Conservation (phyloP, 1,284 basidiomycete genomes). For the Ustilago vetiveriae region DNA sequence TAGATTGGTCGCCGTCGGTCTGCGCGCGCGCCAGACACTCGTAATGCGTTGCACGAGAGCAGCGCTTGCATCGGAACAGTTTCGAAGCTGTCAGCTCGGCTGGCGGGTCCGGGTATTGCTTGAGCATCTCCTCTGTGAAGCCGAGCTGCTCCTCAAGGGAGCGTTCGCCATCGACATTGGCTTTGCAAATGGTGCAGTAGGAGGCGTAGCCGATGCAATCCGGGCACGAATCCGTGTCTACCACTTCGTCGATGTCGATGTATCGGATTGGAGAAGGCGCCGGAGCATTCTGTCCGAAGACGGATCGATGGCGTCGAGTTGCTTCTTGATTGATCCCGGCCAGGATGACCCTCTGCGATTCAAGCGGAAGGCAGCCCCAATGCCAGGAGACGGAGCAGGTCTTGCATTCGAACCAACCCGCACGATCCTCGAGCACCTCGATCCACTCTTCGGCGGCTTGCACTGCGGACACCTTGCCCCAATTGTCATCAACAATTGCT, state of each 20-base stretch:
- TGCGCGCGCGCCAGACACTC: constrained; percentile 27
- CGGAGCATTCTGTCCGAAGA: constrained; percentile 18
- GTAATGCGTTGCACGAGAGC: constrained; percentile 49
- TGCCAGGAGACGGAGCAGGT: constrained; percentile 48
- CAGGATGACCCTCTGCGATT: constrained; percentile 31
- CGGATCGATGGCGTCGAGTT: constrained; percentile 13
- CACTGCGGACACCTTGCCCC: constrained; percentile 19
- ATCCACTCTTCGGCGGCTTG: constrained; percentile 37
- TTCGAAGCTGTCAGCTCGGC: constrained; percentile 11
- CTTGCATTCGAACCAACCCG: constrained; percentile 52
- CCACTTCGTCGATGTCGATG: constrained; percentile 34
- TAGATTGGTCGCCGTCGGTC: constrained; percentile 8
- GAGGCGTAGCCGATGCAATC: constrained; percentile 35
- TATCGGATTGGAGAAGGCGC: constrained; percentile 14
- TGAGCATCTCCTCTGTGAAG: constrained; percentile 18
- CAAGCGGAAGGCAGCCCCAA: constrained; percentile 45
- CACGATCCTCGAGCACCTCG: constrained; percentile 40
- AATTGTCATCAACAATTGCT: constrained; percentile 25
- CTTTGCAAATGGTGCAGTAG: constrained; percentile 45
- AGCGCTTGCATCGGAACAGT: constrained; percentile 54
- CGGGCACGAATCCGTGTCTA: constrained; percentile 35
- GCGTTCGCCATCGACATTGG: constrained; percentile 22
- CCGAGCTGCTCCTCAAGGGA: constrained; percentile 19
- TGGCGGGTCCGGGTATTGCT: constrained; percentile 25
- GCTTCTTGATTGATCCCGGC: constrained; percentile 29